Evolutionary conservation across 139 green algal genomes (phyloP), one percentile per base, ranked within the genome.

Genomic region (Chlorella sp.): DNA sequence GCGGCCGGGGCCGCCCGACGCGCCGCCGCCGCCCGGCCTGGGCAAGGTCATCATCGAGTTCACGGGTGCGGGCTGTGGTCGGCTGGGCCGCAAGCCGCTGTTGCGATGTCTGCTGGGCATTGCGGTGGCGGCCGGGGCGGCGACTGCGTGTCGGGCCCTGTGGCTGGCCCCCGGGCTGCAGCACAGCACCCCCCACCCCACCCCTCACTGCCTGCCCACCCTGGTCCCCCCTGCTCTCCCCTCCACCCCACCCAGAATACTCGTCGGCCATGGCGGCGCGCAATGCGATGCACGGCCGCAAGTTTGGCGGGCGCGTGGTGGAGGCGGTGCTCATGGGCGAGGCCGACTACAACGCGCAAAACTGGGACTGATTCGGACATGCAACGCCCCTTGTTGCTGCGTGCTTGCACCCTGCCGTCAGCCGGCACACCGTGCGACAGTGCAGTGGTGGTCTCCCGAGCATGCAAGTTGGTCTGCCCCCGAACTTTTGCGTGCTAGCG

Each of bases 21-120:
- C 74, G 24, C 86, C 90, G 17, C 87, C 80, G 28, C 93, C 92
- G 0, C 76, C 85, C 0, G 95, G 95, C 19, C 70, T 97, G 72
- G 94, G 92, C 85, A 96, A 95, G 85, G 92, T 98, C 38, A 88
- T 98, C 38, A 92, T 98, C 43, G 92, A 96, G 87, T 98, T 95
- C 76, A 84, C 67, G 24, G 58, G 77, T 83, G 41, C 30, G 54
- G 4, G 43, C 19, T 74, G 41, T 19, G 26, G 38, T 26, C 20
- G 28, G 41, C 44, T 2, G 6, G 32, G n/a, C 14, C 3, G 5
- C 20, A 32, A 3, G 16, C 38, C 3, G 36, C 20, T 73, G 70
- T 44, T 22, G 22, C 40, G 70, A 1, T 30, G 20, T 34, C 68
- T 22, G 13, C 17, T 16, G 46, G 68, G 2, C 34, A 74, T 34